These are phyloP conservation scores for Carex parvula DNA, from an alignment of 176 grass and related monocot species.

Conservation along the genomic window DNA sequence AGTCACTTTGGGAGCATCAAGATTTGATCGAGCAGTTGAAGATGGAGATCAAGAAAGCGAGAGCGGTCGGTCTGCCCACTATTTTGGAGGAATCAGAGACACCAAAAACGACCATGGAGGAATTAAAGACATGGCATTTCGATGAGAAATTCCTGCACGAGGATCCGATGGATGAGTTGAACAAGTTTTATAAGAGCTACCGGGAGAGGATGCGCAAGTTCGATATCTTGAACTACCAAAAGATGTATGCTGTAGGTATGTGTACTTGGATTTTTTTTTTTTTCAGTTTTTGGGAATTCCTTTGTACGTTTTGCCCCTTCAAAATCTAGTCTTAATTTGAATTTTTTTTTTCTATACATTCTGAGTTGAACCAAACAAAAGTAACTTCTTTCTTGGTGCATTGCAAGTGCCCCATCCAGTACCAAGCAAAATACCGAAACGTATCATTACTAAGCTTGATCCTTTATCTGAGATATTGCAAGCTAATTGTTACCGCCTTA, in stretches of 20 bases:
- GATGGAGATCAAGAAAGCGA: constrained; percentile 82
- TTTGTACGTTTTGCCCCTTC: constrained; percentile 3
- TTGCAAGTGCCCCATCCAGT: neutral
- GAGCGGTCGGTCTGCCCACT: constrained; percentile 56
- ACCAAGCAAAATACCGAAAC: neutral
- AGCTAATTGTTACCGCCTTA: neutral
- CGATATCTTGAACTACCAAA: constrained; percentile 86
- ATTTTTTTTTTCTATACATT: neutral
- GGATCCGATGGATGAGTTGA: constrained; percentile 82
- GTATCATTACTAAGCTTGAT: neutral
- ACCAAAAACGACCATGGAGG: constrained; percentile 58
- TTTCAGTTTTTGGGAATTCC: neutral
- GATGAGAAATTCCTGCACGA: constrained; percentile 75
- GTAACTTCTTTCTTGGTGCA: neutral
- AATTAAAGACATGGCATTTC: constrained; percentile 84
- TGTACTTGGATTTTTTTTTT: neutral
- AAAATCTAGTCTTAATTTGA: neutral
- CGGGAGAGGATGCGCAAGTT: constrained; percentile 97
- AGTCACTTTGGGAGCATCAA: constrained; percentile 92
- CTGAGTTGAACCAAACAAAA: neutral
- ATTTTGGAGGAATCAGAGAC: constrained; percentile 86
- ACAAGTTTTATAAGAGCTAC: constrained; percentile 94
- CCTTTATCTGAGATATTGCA: neutral
- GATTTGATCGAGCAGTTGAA: constrained; percentile 93
- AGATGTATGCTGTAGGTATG: constrained; percentile 95